Percentiles rank a stretch among this genome's conserved stretches.
phyloP scores from a whole-genome alignment of 2,329 filamentous ascomycete species.

The Aspergillus neotritici region DNA sequence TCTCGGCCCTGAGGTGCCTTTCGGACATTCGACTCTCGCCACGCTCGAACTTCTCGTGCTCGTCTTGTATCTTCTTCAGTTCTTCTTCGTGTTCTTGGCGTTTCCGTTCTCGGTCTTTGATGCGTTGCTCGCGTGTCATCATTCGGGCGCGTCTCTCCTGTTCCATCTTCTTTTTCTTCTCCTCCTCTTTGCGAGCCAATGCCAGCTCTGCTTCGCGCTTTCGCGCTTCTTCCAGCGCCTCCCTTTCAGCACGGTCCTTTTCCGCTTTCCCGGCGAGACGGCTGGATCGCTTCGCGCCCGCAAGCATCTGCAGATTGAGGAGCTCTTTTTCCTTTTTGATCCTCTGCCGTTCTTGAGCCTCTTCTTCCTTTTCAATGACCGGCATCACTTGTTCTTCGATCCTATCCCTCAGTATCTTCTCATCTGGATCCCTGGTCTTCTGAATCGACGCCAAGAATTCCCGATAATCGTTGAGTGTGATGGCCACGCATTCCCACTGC shows the following conservation, averaged over 20 bases:
- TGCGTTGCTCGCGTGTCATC: slow-evolving; percentile 75
- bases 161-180: slow-evolving; percentile 59
- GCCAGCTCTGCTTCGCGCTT: slow-evolving; percentile 60
- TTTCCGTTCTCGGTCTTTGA: slow-evolving; percentile 78
- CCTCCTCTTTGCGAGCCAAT: slow-evolving; percentile 55
- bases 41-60: slow-evolving; percentile 56
- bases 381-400: slow-evolving; percentile 76
- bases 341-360: slow-evolving; percentile 63
- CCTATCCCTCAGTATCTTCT: slow-evolving; percentile 68
- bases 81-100: slow-evolving; percentile 81
- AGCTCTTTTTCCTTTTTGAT: slow-evolving; percentile 75
- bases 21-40: slow-evolving; percentile 64
- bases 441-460: slow-evolving; percentile 64
- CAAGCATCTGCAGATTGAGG: slow-evolving; percentile 75
- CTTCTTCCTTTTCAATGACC: slow-evolving; percentile 70
- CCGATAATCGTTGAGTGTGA: slow-evolving; percentile 72
- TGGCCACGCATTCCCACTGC: slow-evolving; percentile 86
- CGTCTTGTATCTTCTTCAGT: slow-evolving; percentile 70
- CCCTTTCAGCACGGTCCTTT: slow-evolving; percentile 67
- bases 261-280: slow-evolving; percentile 78
- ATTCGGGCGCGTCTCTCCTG: slow-evolving; percentile 72
- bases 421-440: slow-evolving; percentile 75
- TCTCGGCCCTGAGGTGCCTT: slow-evolving; percentile 72
- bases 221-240: slow-evolving; percentile 63
- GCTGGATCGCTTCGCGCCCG: slow-evolving; percentile 90